Percentiles rank a stretch among this genome's conserved stretches.
phyloP scores from a whole-genome alignment of 2,329 filamentous ascomycete species.

The Diaporthe destruens region DNA sequence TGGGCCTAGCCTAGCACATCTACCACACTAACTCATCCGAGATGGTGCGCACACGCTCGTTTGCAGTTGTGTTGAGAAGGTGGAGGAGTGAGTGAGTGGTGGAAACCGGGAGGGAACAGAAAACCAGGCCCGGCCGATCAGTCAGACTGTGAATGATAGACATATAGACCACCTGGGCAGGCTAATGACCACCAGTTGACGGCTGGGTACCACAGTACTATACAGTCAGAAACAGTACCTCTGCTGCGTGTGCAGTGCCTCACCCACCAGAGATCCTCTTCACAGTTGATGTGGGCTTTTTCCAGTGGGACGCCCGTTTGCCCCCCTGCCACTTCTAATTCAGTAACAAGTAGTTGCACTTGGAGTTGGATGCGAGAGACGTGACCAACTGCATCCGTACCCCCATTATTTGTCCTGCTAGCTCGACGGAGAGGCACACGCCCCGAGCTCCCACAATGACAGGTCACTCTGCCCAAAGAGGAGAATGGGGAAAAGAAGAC shows the following conservation, averaged over 20 bases:
- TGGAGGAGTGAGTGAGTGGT: neutral
- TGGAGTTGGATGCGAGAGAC: constrained; percentile 7
- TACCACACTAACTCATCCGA: neutral
- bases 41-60: too few relatives aligned
- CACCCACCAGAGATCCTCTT: neutral
- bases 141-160: constrained; percentile 30
- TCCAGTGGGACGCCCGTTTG: neutral
- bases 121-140: constrained; percentile 22
- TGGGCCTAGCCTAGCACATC: constrained; percentile 6
- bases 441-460: neutral
- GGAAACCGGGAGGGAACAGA: constrained; percentile 7
- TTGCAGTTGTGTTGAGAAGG: constrained; percentile 1
- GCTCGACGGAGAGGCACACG: neutral
- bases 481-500: neutral
- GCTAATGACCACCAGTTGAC: neutral
- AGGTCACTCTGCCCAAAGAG: constrained; percentile 5
- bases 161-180: neutral
- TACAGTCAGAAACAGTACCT: too few relatives aligned
- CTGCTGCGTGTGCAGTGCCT: neutral
- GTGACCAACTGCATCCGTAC: constrained; percentile 4
- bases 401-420: neutral
- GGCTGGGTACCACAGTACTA: too few relatives aligned
- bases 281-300: constrained; percentile 8
- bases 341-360: neutral
- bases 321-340: neutral